A percentile compares a stretch with the other conserved stretches of the same genome.
These are phyloP conservation scores for Globisporangium carolinianum DNA, from an alignment of 352 stramenopile species.

Conservation along the genomic window DNA sequence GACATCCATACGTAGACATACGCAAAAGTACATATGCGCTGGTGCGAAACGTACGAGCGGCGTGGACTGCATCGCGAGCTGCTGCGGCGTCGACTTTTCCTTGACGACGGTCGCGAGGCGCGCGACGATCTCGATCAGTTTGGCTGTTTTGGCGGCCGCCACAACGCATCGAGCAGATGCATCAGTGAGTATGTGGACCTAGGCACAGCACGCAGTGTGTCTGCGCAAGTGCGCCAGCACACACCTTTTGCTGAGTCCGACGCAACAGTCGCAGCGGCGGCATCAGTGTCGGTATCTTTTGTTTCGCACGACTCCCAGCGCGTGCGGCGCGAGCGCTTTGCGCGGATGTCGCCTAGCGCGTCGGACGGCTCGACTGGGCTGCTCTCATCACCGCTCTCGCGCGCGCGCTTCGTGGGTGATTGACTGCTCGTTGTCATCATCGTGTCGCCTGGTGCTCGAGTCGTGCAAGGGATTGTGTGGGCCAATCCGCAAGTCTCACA, in stretches of 20 bases:
- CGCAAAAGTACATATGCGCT: not conserved
- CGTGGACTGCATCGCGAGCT: constrained; percentile 14
- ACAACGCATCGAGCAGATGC: not conserved
- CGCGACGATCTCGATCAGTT: constrained; percentile 56
- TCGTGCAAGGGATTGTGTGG: not conserved
- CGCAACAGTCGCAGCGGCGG: not conserved
- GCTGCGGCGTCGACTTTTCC: constrained; percentile 40
- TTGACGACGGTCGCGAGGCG: constrained; percentile 57
- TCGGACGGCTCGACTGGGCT: not conserved
- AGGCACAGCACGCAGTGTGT: not conserved
- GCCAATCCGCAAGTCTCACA: no score
- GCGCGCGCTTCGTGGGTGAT: constrained; percentile 9
- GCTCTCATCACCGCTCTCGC: constrained; percentile 1
- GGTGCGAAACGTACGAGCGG: constrained; percentile 4
- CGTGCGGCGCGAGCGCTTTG: constrained; percentile 12
- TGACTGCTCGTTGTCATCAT: constrained; percentile 7
- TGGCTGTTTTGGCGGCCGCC: not conserved
- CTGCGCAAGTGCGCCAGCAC: not conserved
- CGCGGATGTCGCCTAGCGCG: not conserved
- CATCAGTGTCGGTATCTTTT: not conserved
- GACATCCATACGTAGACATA: constrained; percentile 1
- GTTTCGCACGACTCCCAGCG: constrained; percentile 7
- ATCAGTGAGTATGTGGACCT: not conserved
- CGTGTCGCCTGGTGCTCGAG: not conserved
- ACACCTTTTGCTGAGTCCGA: constrained; percentile 9